Evolutionary conservation across 1,284 basidiomycete species (phyloP).

Genomic region (Papiliotrema laurentii): DNA sequence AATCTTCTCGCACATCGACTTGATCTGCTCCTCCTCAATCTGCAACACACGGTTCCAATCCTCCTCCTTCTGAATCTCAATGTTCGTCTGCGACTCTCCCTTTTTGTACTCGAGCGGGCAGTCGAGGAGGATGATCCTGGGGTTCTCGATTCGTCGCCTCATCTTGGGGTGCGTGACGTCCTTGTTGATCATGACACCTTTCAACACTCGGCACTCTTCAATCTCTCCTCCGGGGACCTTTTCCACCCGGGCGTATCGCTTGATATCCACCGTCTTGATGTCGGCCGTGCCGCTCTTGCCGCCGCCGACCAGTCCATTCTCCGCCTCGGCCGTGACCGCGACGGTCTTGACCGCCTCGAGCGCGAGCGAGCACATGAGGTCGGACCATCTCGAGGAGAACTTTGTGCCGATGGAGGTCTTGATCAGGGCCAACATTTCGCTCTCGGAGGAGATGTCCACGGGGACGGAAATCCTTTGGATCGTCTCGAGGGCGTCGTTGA

Average conservation of each 20-base stretch:
- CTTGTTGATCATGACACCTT: slow-evolving; percentile 97
- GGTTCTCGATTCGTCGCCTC: slow-evolving; percentile 85
- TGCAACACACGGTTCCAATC: slow-evolving; percentile 92
- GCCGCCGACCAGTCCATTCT: slow-evolving; percentile 43
- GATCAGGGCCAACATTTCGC: slow-evolving; percentile 93
- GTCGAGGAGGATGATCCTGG: slow-evolving; percentile 85
- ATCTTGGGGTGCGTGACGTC: slow-evolving; percentile 98
- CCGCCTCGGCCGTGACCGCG: slow-evolving; percentile 52
- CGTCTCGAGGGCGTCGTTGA: slow-evolving; percentile 84
- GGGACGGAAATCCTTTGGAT: slow-evolving; percentile 72
- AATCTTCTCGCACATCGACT: slow-evolving; percentile 78
- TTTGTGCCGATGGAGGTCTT: slow-evolving; percentile 99
- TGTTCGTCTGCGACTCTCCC: slow-evolving; percentile 97
- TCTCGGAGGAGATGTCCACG: slow-evolving; percentile 80
- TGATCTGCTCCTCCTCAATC: slow-evolving; percentile 97
- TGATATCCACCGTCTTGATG: slow-evolving; percentile 89
- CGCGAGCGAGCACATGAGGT: slow-evolving; percentile 94
- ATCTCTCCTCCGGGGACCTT: slow-evolving; percentile 98
- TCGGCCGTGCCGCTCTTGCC: slow-evolving; percentile 41
- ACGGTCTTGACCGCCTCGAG: slow-evolving; percentile 88
- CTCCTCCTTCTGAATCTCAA: slow-evolving; percentile 90
- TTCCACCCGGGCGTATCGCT: slow-evolving; percentile 95
- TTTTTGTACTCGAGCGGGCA: slow-evolving; percentile 99
- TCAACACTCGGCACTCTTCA: slow-evolving; percentile 81
- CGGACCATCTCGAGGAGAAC: slow-evolving; percentile 93